A percentile compares a stretch with the other conserved stretches of the same genome.
Evolutionary conservation across 768 basidiomycete species (phyloP).

Genomic region (Leccinum imitatum): DNA sequence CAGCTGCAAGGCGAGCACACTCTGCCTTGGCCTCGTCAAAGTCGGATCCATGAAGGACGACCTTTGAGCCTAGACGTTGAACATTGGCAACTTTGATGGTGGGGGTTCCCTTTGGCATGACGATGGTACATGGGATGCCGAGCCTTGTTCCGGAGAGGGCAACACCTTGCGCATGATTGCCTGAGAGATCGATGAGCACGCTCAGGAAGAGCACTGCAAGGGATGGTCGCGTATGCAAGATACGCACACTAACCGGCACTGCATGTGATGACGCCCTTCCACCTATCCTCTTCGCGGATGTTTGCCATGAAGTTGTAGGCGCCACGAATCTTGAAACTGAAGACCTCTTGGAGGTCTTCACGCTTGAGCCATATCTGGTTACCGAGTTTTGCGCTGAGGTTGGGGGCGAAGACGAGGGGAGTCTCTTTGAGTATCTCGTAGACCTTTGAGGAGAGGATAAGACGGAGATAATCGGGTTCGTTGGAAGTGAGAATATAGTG

Average conservation of each 20-base stretch:
- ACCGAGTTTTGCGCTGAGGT: slow-evolving; percentile 84
- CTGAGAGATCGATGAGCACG: slow-evolving; percentile 40
- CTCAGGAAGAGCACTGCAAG: not conserved
- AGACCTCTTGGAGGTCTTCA: slow-evolving; percentile 96
- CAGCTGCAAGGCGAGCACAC: slow-evolving; percentile 78
- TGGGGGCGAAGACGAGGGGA: slow-evolving; percentile 82
- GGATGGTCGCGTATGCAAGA: slow-evolving; percentile 19
- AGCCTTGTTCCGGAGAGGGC: slow-evolving; percentile 90
- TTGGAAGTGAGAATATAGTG: slow-evolving; percentile 65
- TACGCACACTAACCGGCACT: slow-evolving; percentile 89
- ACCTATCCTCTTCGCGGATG: slow-evolving; percentile 82
- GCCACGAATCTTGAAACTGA: slow-evolving; percentile 98
- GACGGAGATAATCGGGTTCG: slow-evolving; percentile 83
- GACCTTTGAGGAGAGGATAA: slow-evolving; percentile 87
- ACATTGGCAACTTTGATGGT: slow-evolving; percentile 96
- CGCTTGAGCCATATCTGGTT: slow-evolving; percentile 96
- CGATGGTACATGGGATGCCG: slow-evolving; percentile 94
- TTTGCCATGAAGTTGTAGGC: slow-evolving; percentile 99
- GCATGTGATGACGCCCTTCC: slow-evolving; percentile 98
- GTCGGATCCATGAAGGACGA: slow-evolving; percentile 86
- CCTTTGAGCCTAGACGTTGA: slow-evolving; percentile 91
- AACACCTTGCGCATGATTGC: slow-evolving; percentile 98
- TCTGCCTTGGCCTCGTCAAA: slow-evolving; percentile 97
- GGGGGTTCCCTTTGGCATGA: slow-evolving; percentile 95
- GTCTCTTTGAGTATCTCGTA: slow-evolving; percentile 90